Percentiles rank a stretch among this genome's conserved stretches.
Conservation (phyloP, 2,329 filamentous ascomycete genomes). For the Penicillium fuscoglaucum region DNA sequence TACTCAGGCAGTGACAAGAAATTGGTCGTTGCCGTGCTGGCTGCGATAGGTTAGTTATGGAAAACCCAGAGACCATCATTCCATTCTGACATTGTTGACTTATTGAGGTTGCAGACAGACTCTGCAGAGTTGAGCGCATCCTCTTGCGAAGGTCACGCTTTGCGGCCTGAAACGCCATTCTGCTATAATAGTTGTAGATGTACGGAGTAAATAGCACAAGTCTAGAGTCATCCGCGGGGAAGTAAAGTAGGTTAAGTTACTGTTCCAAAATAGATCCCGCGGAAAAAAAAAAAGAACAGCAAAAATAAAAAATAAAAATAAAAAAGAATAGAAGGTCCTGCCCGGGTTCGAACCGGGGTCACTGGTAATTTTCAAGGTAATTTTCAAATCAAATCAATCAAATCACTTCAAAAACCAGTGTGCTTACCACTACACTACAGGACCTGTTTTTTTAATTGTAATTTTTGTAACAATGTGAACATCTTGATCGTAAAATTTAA, state of each 20-base stretch:
- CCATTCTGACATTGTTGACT: conserved; percentile 66
- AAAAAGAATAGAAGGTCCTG: neutral
- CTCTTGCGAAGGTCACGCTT: conserved; percentile 74
- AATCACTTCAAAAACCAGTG: too few relatives aligned
- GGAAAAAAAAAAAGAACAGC: neutral
- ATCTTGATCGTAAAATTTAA: too few relatives aligned
- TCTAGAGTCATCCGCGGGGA: neutral
- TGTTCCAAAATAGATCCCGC: neutral
- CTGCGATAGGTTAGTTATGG: conserved; percentile 48
- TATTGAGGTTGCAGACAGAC: conserved; percentile 63
- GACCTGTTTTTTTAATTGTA: too few relatives aligned
- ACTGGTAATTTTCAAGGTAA: too few relatives aligned
- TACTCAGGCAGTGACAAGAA: conserved; percentile 73
- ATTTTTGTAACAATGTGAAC: too few relatives aligned
- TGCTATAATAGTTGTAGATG: conserved; percentile 11
- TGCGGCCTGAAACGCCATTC: conserved; percentile 62
- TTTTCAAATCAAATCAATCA: too few relatives aligned
- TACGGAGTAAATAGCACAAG: too few relatives aligned
- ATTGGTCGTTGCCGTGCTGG: conserved; percentile 62
- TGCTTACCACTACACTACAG: too few relatives aligned
- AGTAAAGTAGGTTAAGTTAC: neutral
- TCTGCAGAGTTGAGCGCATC: conserved; percentile 67
- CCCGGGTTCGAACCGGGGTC: too few relatives aligned
- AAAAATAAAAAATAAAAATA: neutral
- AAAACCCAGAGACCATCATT: conserved; percentile 1